A percentile compares a stretch with the other conserved stretches of the same genome.
These are phyloP conservation scores for Fagopyrum esculentum DNA, from an alignment of 148 eudicot species.

Conservation along the genomic window DNA sequence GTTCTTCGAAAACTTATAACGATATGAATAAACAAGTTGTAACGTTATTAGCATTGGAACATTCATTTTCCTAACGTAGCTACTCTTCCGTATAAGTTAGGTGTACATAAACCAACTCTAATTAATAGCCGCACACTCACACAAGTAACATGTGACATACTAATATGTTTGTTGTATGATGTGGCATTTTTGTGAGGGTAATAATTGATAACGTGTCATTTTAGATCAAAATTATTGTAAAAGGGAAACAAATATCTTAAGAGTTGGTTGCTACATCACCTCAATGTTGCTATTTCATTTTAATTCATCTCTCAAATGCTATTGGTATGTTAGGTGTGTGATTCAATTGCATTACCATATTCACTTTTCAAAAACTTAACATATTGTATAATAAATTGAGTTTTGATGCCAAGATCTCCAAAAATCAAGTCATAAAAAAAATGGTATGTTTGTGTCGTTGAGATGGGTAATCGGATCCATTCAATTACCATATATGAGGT, in stretches of 20 bases:
- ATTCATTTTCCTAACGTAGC: too few species aligned
- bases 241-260: not conserved
- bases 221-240: not conserved
- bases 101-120: not conserved
- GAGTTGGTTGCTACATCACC: slow-evolving; percentile 8
- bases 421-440: not conserved
- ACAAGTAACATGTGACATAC: slow-evolving; percentile 5
- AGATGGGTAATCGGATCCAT: too few species aligned
- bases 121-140: not conserved
- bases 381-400: too few species aligned
- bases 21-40: too few species aligned
- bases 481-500: too few species aligned
- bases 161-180: not conserved
- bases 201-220: not conserved
- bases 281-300: not conserved
- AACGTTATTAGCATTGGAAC: too few species aligned
- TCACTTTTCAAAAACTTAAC: not conserved
- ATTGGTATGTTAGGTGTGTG: slow-evolving; percentile 3
- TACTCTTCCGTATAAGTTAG: not conserved
- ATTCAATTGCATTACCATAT: not conserved
- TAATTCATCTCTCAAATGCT: not conserved
- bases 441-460: too few species aligned
- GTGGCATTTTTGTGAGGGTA: not conserved
- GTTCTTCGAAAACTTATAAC: too few species aligned
- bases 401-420: not conserved